These are phyloP conservation scores for Calocybe indica DNA, from an alignment of 768 basidiomycete genomes.

Conservation along the genomic window DNA sequence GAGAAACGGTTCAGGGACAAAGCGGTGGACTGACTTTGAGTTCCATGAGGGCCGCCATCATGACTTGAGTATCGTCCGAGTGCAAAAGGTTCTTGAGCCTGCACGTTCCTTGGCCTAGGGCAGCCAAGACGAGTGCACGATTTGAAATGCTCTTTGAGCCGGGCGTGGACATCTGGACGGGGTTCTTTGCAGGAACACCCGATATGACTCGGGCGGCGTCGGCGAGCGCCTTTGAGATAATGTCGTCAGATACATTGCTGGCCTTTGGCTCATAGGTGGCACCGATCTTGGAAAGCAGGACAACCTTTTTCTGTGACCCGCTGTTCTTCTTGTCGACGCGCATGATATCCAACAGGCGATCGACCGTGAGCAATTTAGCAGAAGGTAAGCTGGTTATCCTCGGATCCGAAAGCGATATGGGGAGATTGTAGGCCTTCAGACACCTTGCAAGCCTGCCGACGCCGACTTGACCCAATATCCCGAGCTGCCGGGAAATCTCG, in stretches of 20 bases:
- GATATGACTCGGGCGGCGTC: conserved; percentile 75
- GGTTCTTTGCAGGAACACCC: conserved; percentile 53
- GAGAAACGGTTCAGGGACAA: conserved; percentile 1
- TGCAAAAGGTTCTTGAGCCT: conserved; percentile 86
- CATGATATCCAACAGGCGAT: conserved; percentile 89
- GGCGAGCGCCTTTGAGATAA: conserved; percentile 78
- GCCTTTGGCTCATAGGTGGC: conserved; percentile 90
- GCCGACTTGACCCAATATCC: conserved; percentile 84
- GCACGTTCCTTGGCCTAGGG: conserved; percentile 85
- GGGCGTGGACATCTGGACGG: conserved; percentile 79
- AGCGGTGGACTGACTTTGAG: conserved; percentile 55
- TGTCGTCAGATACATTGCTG: conserved; percentile 72
- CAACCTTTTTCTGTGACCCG: conserved; percentile 88
- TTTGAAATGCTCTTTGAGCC: conserved; percentile 97
- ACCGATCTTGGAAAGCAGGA: conserved; percentile 86
- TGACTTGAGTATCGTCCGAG: conserved; percentile 97
- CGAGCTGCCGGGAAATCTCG: conserved; percentile 85
- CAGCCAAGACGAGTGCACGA: conserved; percentile 88
- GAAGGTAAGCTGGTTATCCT: conserved; percentile 68
- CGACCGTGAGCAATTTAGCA: conserved; percentile 68
- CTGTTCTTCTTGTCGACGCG: conserved; percentile 97
- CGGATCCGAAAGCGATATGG: conserved; percentile 74
- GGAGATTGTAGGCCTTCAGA: conserved; percentile 88
- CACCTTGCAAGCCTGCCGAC: conserved; percentile 86
- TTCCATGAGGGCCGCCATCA: conserved; percentile 92